These are phyloP conservation scores for Botrytis aclada DNA, from an alignment of 2,329 filamentous ascomycete genomes.

Conservation along the genomic window DNA sequence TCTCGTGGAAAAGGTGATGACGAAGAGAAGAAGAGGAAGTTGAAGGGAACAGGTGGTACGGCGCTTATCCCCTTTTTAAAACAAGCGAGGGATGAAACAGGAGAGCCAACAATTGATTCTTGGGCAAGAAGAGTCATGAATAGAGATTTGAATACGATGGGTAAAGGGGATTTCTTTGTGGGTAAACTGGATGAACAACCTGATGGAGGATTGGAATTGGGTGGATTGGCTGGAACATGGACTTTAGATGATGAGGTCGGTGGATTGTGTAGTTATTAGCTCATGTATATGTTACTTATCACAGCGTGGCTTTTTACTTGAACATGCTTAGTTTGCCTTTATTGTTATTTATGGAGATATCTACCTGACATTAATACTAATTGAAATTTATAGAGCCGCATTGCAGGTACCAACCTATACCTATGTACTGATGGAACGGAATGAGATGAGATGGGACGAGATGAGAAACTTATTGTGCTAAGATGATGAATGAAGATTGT, in stretches of 20 bases:
- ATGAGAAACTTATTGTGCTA: not conserved
- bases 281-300: not conserved
- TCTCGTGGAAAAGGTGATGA: conserved; percentile 45
- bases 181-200: conserved; percentile 48
- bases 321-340: not conserved
- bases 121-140: conserved; percentile 49
- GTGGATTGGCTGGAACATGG: conserved; percentile 80
- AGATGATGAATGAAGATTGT: not conserved
- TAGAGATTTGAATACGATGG: conserved; percentile 39
- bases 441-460: too few relatives aligned
- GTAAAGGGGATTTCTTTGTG: conserved; percentile 56
- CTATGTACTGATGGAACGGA: too few relatives aligned
- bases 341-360: not conserved
- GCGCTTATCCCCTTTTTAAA: conserved; percentile 94
- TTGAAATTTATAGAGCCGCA: not conserved
- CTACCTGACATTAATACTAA: not conserved
- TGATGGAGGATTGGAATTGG: conserved; percentile 45
- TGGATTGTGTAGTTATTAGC: conserved; percentile 42
- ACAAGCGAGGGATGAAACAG: conserved; percentile 93
- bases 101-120: conserved; percentile 76
- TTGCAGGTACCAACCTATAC: too few relatives aligned
- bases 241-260: conserved; percentile 79
- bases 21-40: conserved; percentile 47
- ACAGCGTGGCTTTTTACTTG: not conserved
- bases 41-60: conserved; percentile 90